phyloP scores from a whole-genome alignment of 495 filamentous ascomycete species.

The Neurospora sp. region DNA sequence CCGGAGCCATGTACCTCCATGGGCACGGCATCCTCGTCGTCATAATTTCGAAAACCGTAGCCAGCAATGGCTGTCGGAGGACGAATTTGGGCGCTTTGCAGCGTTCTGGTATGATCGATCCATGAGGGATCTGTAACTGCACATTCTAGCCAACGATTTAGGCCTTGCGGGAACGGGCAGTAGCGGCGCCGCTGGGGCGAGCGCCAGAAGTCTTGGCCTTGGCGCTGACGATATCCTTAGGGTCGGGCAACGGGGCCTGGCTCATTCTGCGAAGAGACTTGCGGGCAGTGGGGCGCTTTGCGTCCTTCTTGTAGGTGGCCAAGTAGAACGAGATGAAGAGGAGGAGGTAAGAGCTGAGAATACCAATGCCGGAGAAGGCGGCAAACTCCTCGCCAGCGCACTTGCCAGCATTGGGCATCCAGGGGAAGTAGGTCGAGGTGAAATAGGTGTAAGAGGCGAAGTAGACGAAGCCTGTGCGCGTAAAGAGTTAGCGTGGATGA shows the following conservation, averaged over 20 bases:
- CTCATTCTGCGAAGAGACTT: slow-evolving; percentile 46
- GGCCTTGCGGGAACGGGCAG: slow-evolving; percentile 47
- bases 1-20: not conserved
- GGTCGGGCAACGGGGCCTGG: slow-evolving; percentile 44
- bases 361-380: slow-evolving; percentile 83
- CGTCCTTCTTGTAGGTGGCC: slow-evolving; percentile 86
- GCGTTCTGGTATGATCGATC: not conserved
- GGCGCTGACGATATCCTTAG: slow-evolving; percentile 29
- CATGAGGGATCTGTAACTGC: not conserved
- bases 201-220: slow-evolving; percentile 5
- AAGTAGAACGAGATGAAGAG: slow-evolving; percentile 99
- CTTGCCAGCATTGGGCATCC: slow-evolving; percentile 68
- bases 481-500: slow-evolving; percentile 10
- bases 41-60: not conserved
- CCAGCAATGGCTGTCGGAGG: not conserved
- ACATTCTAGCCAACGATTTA: slow-evolving; percentile 21
- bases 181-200: slow-evolving; percentile 3
- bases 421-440: slow-evolving; percentile 81
- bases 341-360: slow-evolving; percentile 85
- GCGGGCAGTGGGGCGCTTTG: slow-evolving; percentile 49
- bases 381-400: slow-evolving; percentile 98
- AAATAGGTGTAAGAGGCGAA: slow-evolving; percentile 95
- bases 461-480: slow-evolving; percentile 68
- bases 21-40: not conserved
- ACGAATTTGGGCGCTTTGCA: not conserved